Evolutionary conservation across 768 basidiomycete species (phyloP).

Genomic region (Psilocybe tampanensis): DNA sequence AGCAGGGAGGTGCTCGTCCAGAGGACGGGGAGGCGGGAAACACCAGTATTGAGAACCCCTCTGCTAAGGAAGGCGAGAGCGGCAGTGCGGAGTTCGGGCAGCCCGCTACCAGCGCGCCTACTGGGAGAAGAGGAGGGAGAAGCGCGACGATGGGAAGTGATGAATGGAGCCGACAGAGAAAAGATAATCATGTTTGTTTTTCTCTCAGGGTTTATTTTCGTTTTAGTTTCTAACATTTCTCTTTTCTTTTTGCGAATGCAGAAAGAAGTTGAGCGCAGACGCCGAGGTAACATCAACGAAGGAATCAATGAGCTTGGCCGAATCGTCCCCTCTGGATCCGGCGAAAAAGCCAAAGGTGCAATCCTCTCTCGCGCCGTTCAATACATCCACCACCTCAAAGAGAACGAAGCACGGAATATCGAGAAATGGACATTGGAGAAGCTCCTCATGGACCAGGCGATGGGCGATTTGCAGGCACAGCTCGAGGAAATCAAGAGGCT

Average conservation of each 20-base stretch:
- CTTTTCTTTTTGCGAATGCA: slow-evolving; percentile 32
- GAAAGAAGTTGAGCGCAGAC: slow-evolving; percentile 98
- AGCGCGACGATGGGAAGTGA: slow-evolving; percentile 69
- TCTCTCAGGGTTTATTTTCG: background rate
- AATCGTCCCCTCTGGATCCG: slow-evolving; percentile 85
- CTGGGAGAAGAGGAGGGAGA: slow-evolving; percentile 51
- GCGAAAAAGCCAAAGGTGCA: slow-evolving; percentile 88
- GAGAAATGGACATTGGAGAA: slow-evolving; percentile 96
- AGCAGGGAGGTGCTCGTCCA: slow-evolving; percentile 18
- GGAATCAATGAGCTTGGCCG: slow-evolving; percentile 92
- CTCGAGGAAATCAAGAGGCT: slow-evolving; percentile 79
- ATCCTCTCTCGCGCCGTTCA: slow-evolving; percentile 87
- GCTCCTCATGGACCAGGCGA: slow-evolving; percentile 88
- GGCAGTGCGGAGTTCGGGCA: background rate
- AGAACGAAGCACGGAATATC: slow-evolving; percentile 88
- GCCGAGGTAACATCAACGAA: slow-evolving; percentile 94
- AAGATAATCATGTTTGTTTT: slow-evolving; percentile 72
- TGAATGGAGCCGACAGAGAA: slow-evolving; percentile 79
- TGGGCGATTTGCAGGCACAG: slow-evolving; percentile 84
- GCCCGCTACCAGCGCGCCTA: slow-evolving; percentile 28
- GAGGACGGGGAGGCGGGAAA: slow-evolving; percentile 18
- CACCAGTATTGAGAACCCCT: slow-evolving; percentile 11
- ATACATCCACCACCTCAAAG: slow-evolving; percentile 90
- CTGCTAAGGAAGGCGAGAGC: slow-evolving; percentile 11
- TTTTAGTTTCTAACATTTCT: background rate